These are phyloP conservation scores for Amanita pallidorosea DNA, from an alignment of 768 basidiomycete genomes.

Conservation along the genomic window DNA sequence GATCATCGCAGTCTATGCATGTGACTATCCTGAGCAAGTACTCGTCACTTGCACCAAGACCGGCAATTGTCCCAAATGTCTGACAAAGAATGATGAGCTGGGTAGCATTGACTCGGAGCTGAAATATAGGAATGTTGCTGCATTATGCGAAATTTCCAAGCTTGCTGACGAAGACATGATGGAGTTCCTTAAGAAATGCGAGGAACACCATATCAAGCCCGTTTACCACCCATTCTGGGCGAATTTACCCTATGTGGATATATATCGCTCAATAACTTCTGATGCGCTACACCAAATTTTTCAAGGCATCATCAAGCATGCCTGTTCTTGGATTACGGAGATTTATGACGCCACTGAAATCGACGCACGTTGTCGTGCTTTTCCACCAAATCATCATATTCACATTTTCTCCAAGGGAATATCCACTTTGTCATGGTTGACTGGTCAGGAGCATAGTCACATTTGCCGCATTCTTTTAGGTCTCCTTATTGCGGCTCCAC, in stretches of 20 bases:
- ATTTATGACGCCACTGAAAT: constrained; percentile 14
- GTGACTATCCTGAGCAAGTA: constrained; percentile 35
- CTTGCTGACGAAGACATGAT: not conserved
- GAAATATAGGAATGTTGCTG: not conserved
- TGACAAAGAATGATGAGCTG: constrained; percentile 9
- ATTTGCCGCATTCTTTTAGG: constrained; percentile 7
- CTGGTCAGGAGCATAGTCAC: constrained; percentile 4
- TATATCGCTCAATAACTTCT: constrained; percentile 22
- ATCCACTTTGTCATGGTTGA: constrained; percentile 13
- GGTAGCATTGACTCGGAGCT: not conserved
- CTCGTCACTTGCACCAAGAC: constrained; percentile 19
- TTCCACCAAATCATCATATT: constrained; percentile 14
- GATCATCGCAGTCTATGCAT: constrained; percentile 27
- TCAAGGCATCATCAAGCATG: constrained; percentile 30
- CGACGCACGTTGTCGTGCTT: constrained; percentile 16
- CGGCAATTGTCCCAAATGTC: constrained; percentile 19
- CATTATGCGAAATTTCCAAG: not conserved
- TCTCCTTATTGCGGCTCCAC: not conserved
- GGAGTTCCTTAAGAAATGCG: not conserved
- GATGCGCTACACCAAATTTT: constrained; percentile 31
- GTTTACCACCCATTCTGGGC: constrained; percentile 15
- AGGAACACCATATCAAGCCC: not conserved
- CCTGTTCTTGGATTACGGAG: constrained; percentile 18
- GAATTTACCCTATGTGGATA: constrained; percentile 20
- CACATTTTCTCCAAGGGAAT: constrained; percentile 24